A percentile compares a stretch with the other conserved stretches of the same genome.
These are phyloP conservation scores for Lactarius quietus DNA, from an alignment of 768 basidiomycete species.

Conservation along the genomic window DNA sequence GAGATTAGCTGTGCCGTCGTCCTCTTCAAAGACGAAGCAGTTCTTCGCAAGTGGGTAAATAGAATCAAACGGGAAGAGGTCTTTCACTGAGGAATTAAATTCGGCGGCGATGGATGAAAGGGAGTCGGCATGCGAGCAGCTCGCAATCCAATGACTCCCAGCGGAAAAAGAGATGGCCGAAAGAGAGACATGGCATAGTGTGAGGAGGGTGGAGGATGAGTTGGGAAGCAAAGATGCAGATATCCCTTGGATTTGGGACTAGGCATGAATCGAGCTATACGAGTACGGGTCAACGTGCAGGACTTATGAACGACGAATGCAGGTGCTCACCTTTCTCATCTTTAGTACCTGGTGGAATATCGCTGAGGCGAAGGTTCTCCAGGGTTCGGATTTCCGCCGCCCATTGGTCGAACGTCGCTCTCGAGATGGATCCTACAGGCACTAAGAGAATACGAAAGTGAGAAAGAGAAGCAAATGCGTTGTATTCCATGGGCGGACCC, in stretches of 20 bases:
- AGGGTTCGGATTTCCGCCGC: conserved; percentile 70
- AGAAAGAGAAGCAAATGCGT: conserved; percentile 78
- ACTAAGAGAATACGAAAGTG: conserved; percentile 82
- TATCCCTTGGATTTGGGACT: conserved; percentile 69
- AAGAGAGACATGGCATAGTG: conserved; percentile 69
- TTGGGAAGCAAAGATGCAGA: conserved; percentile 75
- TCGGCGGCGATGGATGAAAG: conserved; percentile 54
- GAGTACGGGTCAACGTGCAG: conserved; percentile 8
- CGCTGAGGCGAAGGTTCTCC: conserved; percentile 69
- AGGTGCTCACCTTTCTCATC: conserved; percentile 63
- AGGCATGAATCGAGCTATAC: conserved; percentile 77
- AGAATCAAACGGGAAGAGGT: conserved; percentile 62
- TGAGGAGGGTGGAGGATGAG: conserved; percentile 68
- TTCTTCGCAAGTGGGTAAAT: conserved; percentile 76
- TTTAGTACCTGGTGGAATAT: conserved; percentile 76
- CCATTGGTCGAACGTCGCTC: conserved; percentile 68
- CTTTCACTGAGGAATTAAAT: conserved; percentile 60
- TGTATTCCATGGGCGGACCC: conserved; percentile 52
- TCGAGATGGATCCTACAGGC: conserved; percentile 75
- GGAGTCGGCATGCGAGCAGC: conserved; percentile 55
- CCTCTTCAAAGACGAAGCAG: conserved; percentile 84
- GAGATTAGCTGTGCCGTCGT: conserved; percentile 49
- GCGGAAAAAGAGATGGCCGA: conserved; percentile 74
- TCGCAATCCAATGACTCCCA: conserved; percentile 87
- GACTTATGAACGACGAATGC: not conserved